A percentile compares a stretch with the other conserved stretches of the same genome.
phyloP scores from a whole-genome alignment of 2,329 filamentous ascomycete genomes.

The Camillea tinctor region DNA sequence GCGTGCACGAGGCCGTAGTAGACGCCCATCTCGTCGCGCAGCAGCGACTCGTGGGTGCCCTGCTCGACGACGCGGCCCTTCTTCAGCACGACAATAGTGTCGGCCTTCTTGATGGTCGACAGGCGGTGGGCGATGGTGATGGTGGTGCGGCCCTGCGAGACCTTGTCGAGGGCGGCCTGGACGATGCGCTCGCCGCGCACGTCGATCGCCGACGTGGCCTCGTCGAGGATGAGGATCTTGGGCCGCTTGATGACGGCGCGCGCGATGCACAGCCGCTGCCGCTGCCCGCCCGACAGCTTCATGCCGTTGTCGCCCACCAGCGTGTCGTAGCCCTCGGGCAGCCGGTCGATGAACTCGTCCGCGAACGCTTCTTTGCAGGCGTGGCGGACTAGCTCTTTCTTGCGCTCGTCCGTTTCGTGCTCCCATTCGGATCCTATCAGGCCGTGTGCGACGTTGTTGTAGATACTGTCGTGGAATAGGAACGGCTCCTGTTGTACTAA shows the following conservation, averaged over 20 bases:
- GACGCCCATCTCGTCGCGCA: slow-evolving; percentile 58
- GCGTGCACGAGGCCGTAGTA: slow-evolving; percentile 68
- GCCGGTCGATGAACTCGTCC: slow-evolving; percentile 64
- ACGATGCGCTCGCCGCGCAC: slow-evolving; percentile 58
- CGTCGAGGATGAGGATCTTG: slow-evolving; percentile 71
- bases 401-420: slow-evolving; percentile 51
- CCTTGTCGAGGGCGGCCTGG: slow-evolving; percentile 61
- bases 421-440: slow-evolving; percentile 54
- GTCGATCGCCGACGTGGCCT: slow-evolving; percentile 69
- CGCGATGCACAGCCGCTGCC: slow-evolving; percentile 79
- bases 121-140: slow-evolving; percentile 74
- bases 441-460: slow-evolving; percentile 61
- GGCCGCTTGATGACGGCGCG: slow-evolving; percentile 72
- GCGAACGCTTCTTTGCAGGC: slow-evolving; percentile 69
- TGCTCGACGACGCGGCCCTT: slow-evolving; percentile 70
- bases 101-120: slow-evolving; percentile 73
- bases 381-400: slow-evolving; percentile 58
- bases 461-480: slow-evolving; percentile 65
- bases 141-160: slow-evolving; percentile 64
- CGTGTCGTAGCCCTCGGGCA: slow-evolving; percentile 69
- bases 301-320: slow-evolving; percentile 74
- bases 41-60: slow-evolving; percentile 72
- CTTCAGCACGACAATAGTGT: slow-evolving; percentile 74
- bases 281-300: slow-evolving; percentile 79
- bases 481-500: slow-evolving; percentile 69